Evolutionary conservation across 2,329 filamentous ascomycete species (phyloP), one percentile per base, ranked within the genome.

Genomic region (Byssochlamys sp.): DNA sequence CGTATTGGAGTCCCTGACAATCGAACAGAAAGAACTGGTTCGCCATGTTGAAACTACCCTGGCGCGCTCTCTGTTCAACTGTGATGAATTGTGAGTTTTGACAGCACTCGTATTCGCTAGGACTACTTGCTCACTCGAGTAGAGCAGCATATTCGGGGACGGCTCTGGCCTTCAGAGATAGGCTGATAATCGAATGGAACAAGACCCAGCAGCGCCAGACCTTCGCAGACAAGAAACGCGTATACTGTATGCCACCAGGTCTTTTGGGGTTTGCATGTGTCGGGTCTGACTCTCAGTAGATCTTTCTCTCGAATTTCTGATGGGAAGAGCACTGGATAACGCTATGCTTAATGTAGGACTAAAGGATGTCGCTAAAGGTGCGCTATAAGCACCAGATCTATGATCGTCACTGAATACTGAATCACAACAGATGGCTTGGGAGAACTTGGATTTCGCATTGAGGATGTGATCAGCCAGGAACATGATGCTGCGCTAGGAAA

Each of bases 121-220:
- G 4, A 45, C 9, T 55, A 28, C 48, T 26, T 24, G 59, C 57
- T 61, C 39, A 67, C 54, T 48, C 31, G 9, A 48, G 2, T 59
- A 82, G 84, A 56, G 94, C 94, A 55, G 91, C 91, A 31, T 99
- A 99, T 75, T 85, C 89, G 6, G 94, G 92, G 63, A 90, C 91
- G 50, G 90, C 90, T 63, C 78, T 99, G 67, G 92, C 94, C 27
- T 92, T 99, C 77, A 85, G 94, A 68, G 92, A 99, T 73, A 87
- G 91, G 55, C 80, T 99, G 70, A 87, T 99, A 68, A 86, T 94
- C 62, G 90, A 95, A 65, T 99, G 94, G 94, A 99, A 97, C 78
- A 91, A 87, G 76, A 99, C 94, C 52, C 94, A 99, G 78, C 94
- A 99, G 78, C 87, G 87, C 60, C 94, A 99, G 76, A 96, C 92